A percentile compares a stretch with the other conserved stretches of the same genome.
Conservation (phyloP, 345 rosid genomes). For the Syzygium aqueum region DNA sequence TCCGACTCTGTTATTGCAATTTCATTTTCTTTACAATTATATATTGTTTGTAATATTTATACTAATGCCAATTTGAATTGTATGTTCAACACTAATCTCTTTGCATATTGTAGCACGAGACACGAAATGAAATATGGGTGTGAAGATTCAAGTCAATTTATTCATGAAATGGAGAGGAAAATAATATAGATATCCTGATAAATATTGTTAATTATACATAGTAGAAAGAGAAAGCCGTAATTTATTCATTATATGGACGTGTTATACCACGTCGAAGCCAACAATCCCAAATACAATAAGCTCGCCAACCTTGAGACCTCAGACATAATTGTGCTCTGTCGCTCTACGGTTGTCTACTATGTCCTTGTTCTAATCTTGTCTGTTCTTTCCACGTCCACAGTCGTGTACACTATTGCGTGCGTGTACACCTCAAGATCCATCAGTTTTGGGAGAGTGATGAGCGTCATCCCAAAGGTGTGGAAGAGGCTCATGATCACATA, state of each 20-base stretch:
- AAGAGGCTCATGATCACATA: constrained; percentile 35
- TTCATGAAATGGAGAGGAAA: neutral
- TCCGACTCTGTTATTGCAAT: too few relatives aligned
- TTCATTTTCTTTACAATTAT: too few relatives aligned
- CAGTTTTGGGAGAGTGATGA: constrained; percentile 23
- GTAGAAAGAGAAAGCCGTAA: neutral
- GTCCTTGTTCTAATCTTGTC: constrained; percentile 24
- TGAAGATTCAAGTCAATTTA: neutral
- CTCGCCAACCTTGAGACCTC: constrained; percentile 5
- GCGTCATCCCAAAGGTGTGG: constrained; percentile 48
- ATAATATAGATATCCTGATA: neutral
- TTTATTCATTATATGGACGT: too few relatives aligned
- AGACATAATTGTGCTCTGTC: constrained; percentile 16
- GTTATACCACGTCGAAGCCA: constrained; percentile 6
- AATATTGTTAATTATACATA: neutral
- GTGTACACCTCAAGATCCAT: constrained; percentile 26
- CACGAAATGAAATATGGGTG: neutral
- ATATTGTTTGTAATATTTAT: too few relatives aligned
- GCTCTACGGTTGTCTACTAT: constrained; percentile 25
- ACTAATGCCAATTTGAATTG: too few relatives aligned
- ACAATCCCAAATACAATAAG: neutral
- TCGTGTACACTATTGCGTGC: constrained; percentile 36
- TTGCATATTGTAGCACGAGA: neutral
- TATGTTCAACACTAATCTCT: too few relatives aligned
- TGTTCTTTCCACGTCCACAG: constrained; percentile 42